Percentiles rank a stretch among this genome's conserved stretches.
These are phyloP conservation scores for Allomyces arbusculus DNA, from an alignment of 192 early-diverging fungal species.

Conservation along the genomic window DNA sequence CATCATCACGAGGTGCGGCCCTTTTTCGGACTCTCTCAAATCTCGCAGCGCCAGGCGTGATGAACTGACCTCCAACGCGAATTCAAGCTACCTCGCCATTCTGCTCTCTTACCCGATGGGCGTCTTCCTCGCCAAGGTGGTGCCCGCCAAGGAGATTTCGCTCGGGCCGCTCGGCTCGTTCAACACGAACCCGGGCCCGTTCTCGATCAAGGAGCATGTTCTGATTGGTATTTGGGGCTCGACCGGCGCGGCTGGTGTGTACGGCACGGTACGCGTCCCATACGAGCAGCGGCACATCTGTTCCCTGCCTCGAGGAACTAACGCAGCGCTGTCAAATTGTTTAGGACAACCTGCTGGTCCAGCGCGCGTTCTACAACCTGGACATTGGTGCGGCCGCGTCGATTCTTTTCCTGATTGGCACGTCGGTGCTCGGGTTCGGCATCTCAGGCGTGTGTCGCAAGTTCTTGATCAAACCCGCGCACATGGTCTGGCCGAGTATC, in stretches of 20 bases:
- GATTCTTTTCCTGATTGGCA: conserved; percentile 45
- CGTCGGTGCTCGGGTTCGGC: conserved; percentile 45
- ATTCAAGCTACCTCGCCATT: not conserved
- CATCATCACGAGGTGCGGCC: too few relatives aligned
- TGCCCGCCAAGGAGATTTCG: conserved; percentile 28
- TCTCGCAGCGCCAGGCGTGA: too few relatives aligned
- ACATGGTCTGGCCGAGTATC: conserved; percentile 74
- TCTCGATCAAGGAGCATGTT: conserved; percentile 76
- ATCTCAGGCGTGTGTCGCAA: conserved; percentile 52
- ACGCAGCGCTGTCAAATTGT: too few relatives aligned
- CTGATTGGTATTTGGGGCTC: conserved; percentile 62
- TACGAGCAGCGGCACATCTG: too few relatives aligned
- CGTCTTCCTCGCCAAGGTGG: conserved; percentile 30
- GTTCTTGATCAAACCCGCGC: conserved; percentile 60
- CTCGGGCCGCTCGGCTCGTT: conserved; percentile 15
- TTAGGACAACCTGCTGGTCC: not conserved
- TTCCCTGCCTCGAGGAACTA: too few relatives aligned
- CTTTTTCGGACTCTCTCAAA: too few relatives aligned
- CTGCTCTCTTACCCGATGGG: conserved; percentile 61
- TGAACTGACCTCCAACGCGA: too few relatives aligned
- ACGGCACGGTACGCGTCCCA: conserved; percentile 10
- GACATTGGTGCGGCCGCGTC: not conserved
- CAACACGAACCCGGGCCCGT: conserved; percentile 63
- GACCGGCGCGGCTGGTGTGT: conserved; percentile 44
- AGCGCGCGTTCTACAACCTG: not conserved